Evolutionary conservation across 257 asterid species (phyloP).

Genomic region (Leptodermis oblonga): DNA sequence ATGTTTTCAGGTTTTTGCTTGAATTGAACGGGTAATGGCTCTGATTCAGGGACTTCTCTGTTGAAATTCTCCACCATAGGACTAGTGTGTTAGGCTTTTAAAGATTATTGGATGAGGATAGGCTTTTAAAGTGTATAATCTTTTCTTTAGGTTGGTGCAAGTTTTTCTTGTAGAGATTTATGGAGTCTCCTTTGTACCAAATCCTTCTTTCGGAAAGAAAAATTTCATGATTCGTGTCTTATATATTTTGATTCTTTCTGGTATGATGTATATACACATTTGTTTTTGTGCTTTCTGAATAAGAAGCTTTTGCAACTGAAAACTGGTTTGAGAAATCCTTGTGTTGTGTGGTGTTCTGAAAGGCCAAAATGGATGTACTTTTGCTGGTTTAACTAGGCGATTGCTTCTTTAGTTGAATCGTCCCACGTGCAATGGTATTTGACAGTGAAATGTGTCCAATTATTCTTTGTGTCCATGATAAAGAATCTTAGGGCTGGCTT

Average conservation of each 20-base stretch:
- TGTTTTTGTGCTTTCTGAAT: background rate
- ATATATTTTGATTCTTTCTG: background rate
- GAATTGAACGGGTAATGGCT: background rate
- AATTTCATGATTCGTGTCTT: background rate
- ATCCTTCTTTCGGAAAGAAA: no score
- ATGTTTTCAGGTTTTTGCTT: constrained; percentile 9
- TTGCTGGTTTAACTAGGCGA: no score
- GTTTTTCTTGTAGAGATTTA: constrained; percentile 1
- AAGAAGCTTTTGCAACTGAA: background rate
- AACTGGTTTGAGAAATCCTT: background rate
- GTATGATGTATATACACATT: background rate
- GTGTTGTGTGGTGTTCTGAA: no score
- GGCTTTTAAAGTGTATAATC: constrained; percentile 3
- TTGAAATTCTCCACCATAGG: background rate
- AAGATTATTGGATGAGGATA: no score
- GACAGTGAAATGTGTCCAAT: background rate
- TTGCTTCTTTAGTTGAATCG: no score
- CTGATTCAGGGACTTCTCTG: background rate
- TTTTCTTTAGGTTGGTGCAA: no score
- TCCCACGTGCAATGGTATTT: background rate
- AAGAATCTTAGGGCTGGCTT: no score
- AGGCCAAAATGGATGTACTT: no score
- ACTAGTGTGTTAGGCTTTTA: background rate
- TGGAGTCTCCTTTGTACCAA: background rate
- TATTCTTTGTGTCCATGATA: no score